Evolutionary conservation across 345 rosid species (phyloP).

Genomic region (Lenwebbia sp.): DNA sequence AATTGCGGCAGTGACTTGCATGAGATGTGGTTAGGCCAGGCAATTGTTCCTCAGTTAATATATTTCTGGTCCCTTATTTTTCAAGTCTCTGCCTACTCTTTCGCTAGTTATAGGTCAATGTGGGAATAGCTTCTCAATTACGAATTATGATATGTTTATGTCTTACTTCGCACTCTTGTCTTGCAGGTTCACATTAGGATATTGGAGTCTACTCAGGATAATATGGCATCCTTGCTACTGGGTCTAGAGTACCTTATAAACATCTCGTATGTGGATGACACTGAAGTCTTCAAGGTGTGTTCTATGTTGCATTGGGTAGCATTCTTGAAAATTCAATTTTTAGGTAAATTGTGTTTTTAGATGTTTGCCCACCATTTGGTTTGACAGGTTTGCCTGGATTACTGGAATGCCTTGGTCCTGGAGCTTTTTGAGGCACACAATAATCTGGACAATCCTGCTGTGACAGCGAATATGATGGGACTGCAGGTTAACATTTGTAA

Average conservation of each 20-base stretch:
- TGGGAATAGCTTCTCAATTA: neutral
- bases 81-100: neutral
- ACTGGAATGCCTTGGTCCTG: slow-evolving; percentile 89
- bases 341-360: neutral
- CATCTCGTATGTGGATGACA: slow-evolving; percentile 96
- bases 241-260: slow-evolving; percentile 91
- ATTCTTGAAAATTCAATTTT: neutral
- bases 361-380: neutral
- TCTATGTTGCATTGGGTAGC: neutral
- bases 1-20: neutral
- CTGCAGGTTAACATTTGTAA: slow-evolving; percentile 34
- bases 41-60: neutral
- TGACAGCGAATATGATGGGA: slow-evolving; percentile 62
- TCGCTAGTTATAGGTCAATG: neutral
- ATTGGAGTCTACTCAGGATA: slow-evolving; percentile 68
- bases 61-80: neutral
- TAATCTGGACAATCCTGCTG: slow-evolving; percentile 76
- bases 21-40: neutral
- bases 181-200: slow-evolving; percentile 80
- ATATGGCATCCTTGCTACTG: slow-evolving; percentile 40
- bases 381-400: slow-evolving; percentile 92
- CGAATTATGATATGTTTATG: neutral
- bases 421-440: slow-evolving; percentile 85
- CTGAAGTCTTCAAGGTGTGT: slow-evolving; percentile 97
- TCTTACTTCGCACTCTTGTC: neutral